Percentiles rank a stretch among this genome's conserved stretches.
Evolutionary conservation across 192 early-diverging fungal genomes (phyloP).

Genomic region (Backusella circina): DNA sequence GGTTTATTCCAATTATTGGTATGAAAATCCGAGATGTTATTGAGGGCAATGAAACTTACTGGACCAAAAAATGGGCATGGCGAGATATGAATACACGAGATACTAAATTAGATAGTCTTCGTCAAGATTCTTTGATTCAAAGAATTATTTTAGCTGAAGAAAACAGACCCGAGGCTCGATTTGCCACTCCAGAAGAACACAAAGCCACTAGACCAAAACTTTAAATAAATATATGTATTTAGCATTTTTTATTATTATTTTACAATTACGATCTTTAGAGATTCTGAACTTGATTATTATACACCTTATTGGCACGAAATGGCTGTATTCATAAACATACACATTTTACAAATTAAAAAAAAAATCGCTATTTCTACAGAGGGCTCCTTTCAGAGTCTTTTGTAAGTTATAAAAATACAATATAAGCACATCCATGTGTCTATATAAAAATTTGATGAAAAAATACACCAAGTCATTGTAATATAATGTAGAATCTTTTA

Average conservation of each 20-base stretch:
- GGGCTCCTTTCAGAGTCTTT: too few species aligned
- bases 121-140: neutral
- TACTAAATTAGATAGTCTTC: conserved; percentile 5
- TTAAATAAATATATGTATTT: neutral
- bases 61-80: conserved; percentile 1
- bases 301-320: too few species aligned
- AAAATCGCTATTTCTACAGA: too few species aligned
- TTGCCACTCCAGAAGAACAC: conserved; percentile 6
- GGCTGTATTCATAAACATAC: too few species aligned
- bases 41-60: conserved; percentile 20
- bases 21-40: conserved; percentile 44
- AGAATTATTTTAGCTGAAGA: neutral
- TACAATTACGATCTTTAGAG: too few species aligned
- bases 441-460: too few species aligned
- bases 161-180: conserved; percentile 4
- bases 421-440: too few species aligned
- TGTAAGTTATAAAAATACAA: too few species aligned
- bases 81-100: neutral
- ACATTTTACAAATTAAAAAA: too few species aligned
- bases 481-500: too few species aligned
- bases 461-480: too few species aligned
- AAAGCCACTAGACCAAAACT: conserved; percentile 10
- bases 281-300: too few species aligned
- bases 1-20: conserved; percentile 44
- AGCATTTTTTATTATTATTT: neutral